These are phyloP conservation scores for Zygoascus meyerae DNA, from an alignment of 1,139 yeast genomes.

Conservation along the genomic window DNA sequence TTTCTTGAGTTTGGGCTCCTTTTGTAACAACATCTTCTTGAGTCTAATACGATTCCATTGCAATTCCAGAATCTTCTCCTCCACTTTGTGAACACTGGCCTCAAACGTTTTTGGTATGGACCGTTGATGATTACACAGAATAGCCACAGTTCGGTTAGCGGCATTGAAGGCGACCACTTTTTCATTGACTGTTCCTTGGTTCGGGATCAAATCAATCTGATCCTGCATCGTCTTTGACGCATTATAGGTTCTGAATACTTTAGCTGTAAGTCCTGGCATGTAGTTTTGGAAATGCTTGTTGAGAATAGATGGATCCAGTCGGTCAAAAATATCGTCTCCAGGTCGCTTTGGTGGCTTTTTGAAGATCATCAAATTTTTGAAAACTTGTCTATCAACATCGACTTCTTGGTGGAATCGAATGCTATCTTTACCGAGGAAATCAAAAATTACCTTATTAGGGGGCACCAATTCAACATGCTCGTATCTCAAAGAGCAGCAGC, in stretches of 20 bases:
- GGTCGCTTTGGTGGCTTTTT: slow-evolving; percentile 83
- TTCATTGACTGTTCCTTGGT: slow-evolving; percentile 82
- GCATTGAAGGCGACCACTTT: slow-evolving; percentile 86
- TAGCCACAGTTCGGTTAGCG: slow-evolving; percentile 92
- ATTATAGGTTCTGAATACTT: slow-evolving; percentile 95
- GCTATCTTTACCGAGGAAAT: slow-evolving; percentile 93
- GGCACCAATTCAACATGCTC: slow-evolving; percentile 86
- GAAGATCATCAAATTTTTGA: slow-evolving; percentile 79
- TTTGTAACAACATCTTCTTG: slow-evolving; percentile 61
- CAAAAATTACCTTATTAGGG: slow-evolving; percentile 84
- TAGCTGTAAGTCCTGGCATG: slow-evolving; percentile 92
- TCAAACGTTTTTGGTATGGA: slow-evolving; percentile 84
- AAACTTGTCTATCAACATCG: slow-evolving; percentile 83
- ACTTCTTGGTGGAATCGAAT: slow-evolving; percentile 90
- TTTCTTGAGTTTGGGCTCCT: slow-evolving; percentile 57
- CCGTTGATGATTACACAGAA: slow-evolving; percentile 95
- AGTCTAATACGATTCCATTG: slow-evolving; percentile 75
- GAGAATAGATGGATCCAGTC: slow-evolving; percentile 74
- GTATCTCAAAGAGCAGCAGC: slow-evolving; percentile 88
- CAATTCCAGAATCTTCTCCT: slow-evolving; percentile 69
- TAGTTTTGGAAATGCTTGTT: slow-evolving; percentile 84
- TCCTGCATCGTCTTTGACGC: slow-evolving; percentile 97
- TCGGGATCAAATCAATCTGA: slow-evolving; percentile 73
- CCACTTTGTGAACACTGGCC: slow-evolving; percentile 68
- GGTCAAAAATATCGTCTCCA: slow-evolving; percentile 88